Evolutionary conservation across 169 alveolate genomes (phyloP).

Genomic region (Perkinsus olseni): DNA sequence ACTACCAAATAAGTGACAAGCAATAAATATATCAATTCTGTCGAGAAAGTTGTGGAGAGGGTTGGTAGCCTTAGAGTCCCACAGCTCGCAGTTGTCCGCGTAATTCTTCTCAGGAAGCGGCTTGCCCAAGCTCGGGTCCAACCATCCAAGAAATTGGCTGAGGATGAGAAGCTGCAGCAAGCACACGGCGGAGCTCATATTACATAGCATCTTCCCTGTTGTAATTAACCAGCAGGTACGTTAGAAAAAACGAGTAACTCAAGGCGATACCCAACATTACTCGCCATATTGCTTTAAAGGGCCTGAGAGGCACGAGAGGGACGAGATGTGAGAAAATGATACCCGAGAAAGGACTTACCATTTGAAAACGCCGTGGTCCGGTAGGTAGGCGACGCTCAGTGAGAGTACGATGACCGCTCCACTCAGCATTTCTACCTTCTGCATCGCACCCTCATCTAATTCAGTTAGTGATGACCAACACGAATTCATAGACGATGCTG

Average conservation of each 20-base stretch:
- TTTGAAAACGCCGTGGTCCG: neutral
- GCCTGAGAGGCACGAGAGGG: neutral
- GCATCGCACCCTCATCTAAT: neutral
- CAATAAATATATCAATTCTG: neutral
- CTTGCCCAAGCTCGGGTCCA: constrained; percentile 60
- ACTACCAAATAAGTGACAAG: constrained; percentile 38
- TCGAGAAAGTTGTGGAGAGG: neutral
- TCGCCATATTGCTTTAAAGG: neutral
- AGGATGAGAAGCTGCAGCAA: constrained; percentile 18
- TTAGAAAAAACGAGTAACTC: neutral
- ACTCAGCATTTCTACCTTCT: neutral
- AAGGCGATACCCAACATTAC: neutral
- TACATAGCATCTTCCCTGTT: neutral
- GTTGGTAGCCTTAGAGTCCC: constrained; percentile 53
- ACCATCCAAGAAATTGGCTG: constrained; percentile 32
- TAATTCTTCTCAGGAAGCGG: constrained; percentile 61
- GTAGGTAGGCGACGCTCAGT: neutral
- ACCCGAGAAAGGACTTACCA: neutral
- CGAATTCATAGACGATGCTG: neutral
- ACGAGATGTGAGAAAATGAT: neutral
- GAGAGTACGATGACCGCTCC: neutral
- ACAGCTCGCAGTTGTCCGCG: constrained; percentile 61
- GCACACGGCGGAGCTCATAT: neutral
- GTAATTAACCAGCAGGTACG: neutral
- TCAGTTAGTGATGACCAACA: neutral